Conservation (phyloP, 2,329 filamentous ascomycete species). For the Pseudocercospora macadamiae region DNA sequence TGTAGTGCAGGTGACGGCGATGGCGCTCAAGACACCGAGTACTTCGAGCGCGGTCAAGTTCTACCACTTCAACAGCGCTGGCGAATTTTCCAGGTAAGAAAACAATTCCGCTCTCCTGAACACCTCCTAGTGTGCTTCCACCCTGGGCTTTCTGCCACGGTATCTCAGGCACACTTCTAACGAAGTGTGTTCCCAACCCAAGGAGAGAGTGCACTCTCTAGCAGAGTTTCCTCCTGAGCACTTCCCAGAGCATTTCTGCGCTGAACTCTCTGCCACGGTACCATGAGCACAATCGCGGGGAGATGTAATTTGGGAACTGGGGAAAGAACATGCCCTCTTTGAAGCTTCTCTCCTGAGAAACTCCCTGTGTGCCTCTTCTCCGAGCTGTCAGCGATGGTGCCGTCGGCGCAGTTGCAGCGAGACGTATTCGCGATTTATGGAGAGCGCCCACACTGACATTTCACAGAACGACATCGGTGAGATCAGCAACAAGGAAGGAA, state of each 20-base stretch:
- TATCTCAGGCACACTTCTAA: background rate
- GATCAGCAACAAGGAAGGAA: slow-evolving; percentile 30
- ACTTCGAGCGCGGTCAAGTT: slow-evolving; percentile 31
- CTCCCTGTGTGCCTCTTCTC: too few species aligned
- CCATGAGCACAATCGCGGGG: background rate
- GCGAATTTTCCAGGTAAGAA: slow-evolving; percentile 42
- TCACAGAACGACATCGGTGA: slow-evolving; percentile 32
- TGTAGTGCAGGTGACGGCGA: slow-evolving; percentile 37
- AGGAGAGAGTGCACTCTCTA: too few species aligned
- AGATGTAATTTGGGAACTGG: too few species aligned
- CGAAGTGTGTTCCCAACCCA: background rate
- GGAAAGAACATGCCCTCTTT: too few species aligned
- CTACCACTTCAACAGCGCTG: slow-evolving; percentile 37
- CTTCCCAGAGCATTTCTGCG: background rate
- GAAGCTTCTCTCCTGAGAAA: too few species aligned
- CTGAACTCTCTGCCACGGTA: background rate
- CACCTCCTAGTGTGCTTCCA: background rate
- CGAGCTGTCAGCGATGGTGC: background rate
- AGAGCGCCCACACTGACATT: background rate
- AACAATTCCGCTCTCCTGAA: background rate
- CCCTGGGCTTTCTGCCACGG: background rate
- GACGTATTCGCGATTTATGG: background rate
- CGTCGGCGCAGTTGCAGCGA: background rate
- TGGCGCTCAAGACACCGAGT: slow-evolving; percentile 36
- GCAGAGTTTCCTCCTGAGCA: too few species aligned